Evolutionary conservation across 768 basidiomycete genomes (phyloP).

Genomic region (Tulasnella sp.): DNA sequence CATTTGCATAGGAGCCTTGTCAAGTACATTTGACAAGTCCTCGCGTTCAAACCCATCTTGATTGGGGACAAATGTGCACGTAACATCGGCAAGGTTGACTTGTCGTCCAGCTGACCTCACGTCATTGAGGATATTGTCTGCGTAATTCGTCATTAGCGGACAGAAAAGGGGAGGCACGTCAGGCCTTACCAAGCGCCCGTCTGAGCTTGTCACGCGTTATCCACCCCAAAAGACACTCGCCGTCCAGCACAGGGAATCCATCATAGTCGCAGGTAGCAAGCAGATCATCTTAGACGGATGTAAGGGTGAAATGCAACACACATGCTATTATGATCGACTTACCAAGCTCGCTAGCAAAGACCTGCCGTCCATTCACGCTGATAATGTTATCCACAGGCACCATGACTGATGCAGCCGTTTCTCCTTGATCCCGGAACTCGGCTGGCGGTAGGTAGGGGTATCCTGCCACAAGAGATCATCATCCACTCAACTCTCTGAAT

Average conservation of each 20-base stretch:
- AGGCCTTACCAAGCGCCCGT: slow-evolving; percentile 26
- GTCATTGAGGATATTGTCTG: slow-evolving; percentile 2
- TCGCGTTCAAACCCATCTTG: slow-evolving; percentile 3
- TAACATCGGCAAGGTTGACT: neutral
- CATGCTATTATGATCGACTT: slow-evolving; percentile 3
- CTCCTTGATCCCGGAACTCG: slow-evolving; percentile 52
- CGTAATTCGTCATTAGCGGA: slow-evolving; percentile 18
- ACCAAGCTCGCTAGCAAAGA: slow-evolving; percentile 41
- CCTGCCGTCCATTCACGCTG: slow-evolving; percentile 35
- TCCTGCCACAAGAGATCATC: slow-evolving; percentile 42
- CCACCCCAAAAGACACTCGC: slow-evolving; percentile 43
- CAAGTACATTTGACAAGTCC: slow-evolving; percentile 30
- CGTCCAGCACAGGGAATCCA: slow-evolving; percentile 53
- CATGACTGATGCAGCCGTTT: slow-evolving; percentile 51
- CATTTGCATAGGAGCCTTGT: slow-evolving; percentile 45
- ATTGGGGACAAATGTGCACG: neutral
- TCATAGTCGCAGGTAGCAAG: slow-evolving; percentile 37
- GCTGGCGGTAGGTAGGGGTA: slow-evolving; percentile 60
- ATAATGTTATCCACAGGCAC: slow-evolving; percentile 38
- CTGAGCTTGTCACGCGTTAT: slow-evolving; percentile 44
- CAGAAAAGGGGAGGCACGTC: slow-evolving; percentile 19
- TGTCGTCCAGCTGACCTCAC: neutral
- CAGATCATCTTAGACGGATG: slow-evolving; percentile 28
- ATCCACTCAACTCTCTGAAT: neutral
- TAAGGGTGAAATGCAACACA: neutral